Evolutionary conservation across 768 basidiomycete genomes (phyloP).

Genomic region (Boletus patriciae): DNA sequence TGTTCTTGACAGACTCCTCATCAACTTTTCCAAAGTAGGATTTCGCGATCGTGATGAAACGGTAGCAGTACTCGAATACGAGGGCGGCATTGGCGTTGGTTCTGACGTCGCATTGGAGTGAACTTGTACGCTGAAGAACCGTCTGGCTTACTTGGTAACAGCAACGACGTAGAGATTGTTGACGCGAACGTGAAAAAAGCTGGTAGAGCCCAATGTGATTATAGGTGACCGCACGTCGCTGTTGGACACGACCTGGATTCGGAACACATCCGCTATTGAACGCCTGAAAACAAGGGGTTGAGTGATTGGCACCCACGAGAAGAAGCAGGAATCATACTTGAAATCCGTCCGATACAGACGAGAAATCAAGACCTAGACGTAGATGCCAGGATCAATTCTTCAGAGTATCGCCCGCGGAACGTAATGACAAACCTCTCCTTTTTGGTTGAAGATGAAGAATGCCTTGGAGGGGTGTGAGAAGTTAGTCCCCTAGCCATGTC

Average conservation of each 20-base stretch:
- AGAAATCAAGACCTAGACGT: constrained; percentile 84
- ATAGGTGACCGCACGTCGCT: constrained; percentile 96
- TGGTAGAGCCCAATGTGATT: constrained; percentile 95
- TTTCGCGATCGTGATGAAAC: constrained; percentile 91
- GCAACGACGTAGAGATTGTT: constrained; percentile 96
- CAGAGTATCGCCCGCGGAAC: neutral
- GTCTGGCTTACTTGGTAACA: constrained; percentile 80
- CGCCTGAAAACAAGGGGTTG: constrained; percentile 52
- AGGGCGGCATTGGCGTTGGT: constrained; percentile 97
- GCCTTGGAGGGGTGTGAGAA: constrained; percentile 52
- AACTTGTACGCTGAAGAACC: neutral
- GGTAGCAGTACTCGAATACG: constrained; percentile 97
- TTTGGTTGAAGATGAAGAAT: constrained; percentile 99
- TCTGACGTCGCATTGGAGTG: constrained; percentile 41
- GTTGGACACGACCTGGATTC: constrained; percentile 98
- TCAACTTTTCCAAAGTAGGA: constrained; percentile 98
- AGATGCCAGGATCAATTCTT: constrained; percentile 7
- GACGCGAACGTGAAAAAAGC: constrained; percentile 96
- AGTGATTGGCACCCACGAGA: neutral
- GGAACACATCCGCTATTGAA: constrained; percentile 95
- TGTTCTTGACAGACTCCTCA: constrained; percentile 98
- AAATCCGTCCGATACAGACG: constrained; percentile 95
- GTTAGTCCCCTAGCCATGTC: neutral
- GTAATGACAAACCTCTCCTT: constrained; percentile 80
- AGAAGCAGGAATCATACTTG: constrained; percentile 59